Conservation (phyloP, 441 rosid species). For the Mallotus repandus region DNA sequence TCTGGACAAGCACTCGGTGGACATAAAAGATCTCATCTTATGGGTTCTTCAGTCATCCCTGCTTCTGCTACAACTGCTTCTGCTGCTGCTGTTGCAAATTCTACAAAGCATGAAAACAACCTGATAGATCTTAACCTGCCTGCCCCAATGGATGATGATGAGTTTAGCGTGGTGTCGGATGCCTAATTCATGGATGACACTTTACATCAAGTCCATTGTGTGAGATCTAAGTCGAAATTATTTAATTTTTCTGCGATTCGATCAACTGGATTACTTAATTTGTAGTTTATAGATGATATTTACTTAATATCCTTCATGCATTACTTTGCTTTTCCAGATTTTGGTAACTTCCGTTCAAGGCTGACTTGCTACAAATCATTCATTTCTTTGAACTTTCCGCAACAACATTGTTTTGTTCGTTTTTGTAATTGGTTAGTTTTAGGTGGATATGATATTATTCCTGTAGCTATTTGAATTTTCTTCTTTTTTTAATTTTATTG, state of each 20-base stretch:
- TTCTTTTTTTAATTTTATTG: background rate
- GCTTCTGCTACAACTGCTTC: background rate
- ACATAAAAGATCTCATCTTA: constrained; percentile 73
- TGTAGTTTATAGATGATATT: constrained; percentile 19
- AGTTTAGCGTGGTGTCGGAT: constrained; percentile 57
- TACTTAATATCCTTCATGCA: background rate
- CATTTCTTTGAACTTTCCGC: constrained; percentile 28
- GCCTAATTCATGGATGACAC: constrained; percentile 26
- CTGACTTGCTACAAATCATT: background rate
- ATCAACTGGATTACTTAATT: background rate
- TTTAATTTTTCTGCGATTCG: background rate
- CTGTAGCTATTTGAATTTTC: background rate
- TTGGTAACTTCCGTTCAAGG: constrained; percentile 7
- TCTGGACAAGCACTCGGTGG: constrained; percentile 94
- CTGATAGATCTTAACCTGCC: constrained; percentile 77
- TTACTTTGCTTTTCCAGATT: background rate
- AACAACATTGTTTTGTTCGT: background rate
- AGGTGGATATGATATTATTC: background rate
- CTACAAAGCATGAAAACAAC: constrained; percentile 33
- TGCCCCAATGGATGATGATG: constrained; percentile 47
- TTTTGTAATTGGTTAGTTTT: background rate
- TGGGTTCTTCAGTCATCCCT: constrained; percentile 16
- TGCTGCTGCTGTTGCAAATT: background rate
- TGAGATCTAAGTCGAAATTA: background rate
- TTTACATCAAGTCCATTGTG: constrained; percentile 15